These are phyloP conservation scores for Hypoxylon sp. DNA, from an alignment of 2,329 filamentous ascomycete species.

Conservation along the genomic window DNA sequence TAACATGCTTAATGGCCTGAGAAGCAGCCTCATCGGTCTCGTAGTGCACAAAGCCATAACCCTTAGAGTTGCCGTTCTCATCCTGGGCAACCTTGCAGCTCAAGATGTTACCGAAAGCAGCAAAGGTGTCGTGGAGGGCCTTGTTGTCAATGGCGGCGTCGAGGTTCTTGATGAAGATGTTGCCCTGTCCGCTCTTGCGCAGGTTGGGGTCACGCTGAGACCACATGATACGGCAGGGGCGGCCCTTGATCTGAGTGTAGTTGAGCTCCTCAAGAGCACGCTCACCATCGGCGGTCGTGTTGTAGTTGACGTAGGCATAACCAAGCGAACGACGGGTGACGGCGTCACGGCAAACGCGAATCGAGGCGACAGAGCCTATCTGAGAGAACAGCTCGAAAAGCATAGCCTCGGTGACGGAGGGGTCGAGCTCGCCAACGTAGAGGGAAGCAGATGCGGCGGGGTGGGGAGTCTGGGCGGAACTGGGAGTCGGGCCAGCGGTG, in stretches of 20 bases:
- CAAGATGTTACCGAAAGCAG: constrained; percentile 98
- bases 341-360: constrained; percentile 99
- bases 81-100: constrained; percentile 99
- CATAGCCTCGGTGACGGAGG: constrained; percentile 99
- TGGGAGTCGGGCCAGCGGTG: constrained; percentile 76
- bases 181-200: constrained; percentile 98
- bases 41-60: constrained; percentile 99
- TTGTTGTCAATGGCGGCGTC: constrained; percentile 99
- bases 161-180: constrained; percentile 99
- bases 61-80: constrained; percentile 96
- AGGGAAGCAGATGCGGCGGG: constrained; percentile 96
- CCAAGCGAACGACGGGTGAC: constrained; percentile 98
- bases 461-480: constrained; percentile 75
- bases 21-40: constrained; percentile 97
- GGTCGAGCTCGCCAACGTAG: constrained; percentile 98
- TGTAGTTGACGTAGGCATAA: constrained; percentile 99
- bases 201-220: constrained; percentile 98
- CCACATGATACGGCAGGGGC: constrained; percentile 99
- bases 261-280: constrained; percentile 99
- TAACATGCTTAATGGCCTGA: constrained; percentile 99
- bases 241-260: constrained; percentile 99
- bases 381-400: constrained; percentile 99
- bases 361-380: constrained; percentile 98
- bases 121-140: constrained; percentile 98
- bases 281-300: constrained; percentile 95